Conservation (phyloP, 768 basidiomycete species). For the Podaxis sp. region DNA sequence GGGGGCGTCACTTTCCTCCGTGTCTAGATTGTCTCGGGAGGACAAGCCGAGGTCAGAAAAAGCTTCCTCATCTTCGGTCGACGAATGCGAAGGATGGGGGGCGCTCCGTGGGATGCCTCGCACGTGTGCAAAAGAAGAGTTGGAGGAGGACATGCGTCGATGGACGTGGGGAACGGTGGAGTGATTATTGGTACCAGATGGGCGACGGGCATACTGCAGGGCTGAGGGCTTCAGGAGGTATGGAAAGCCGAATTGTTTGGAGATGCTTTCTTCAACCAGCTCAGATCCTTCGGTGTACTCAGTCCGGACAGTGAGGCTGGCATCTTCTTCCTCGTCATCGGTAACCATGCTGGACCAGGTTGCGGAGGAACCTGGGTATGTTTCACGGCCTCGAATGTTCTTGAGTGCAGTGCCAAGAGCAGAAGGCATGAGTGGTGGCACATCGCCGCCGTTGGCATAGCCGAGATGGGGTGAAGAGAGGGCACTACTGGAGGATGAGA, state of each 20-base stretch:
- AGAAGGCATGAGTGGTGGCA: constrained; percentile 65
- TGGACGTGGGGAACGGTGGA: constrained; percentile 59
- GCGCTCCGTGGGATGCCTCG: constrained; percentile 41
- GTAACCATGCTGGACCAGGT: constrained; percentile 51
- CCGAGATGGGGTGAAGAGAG: constrained; percentile 66
- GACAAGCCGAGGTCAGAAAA: constrained; percentile 39
- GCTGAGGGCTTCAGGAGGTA: constrained; percentile 39
- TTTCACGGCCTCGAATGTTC: constrained; percentile 41
- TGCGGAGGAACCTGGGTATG: constrained; percentile 58
- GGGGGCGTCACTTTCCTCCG: constrained; percentile 27
- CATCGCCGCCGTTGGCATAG: constrained; percentile 53
- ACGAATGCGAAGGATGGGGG: constrained; percentile 36
- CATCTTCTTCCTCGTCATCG: constrained; percentile 64
- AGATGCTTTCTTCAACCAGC: constrained; percentile 35
- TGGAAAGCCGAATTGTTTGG: constrained; percentile 39
- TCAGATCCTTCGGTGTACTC: constrained; percentile 41
- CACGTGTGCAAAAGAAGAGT: constrained; percentile 33
- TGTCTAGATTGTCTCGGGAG: constrained; percentile 35
- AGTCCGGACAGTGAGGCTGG: constrained; percentile 29
- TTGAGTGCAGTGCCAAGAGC: constrained; percentile 58
- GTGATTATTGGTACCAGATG: constrained; percentile 68
- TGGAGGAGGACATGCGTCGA: constrained; percentile 46
- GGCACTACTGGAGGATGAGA: constrained; percentile 65
- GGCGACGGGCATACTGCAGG: constrained; percentile 65
- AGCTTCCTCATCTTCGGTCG: constrained; percentile 45